A percentile compares a stretch with the other conserved stretches of the same genome.
These are phyloP conservation scores for Lodderomyces margitis DNA, from an alignment of 1,139 yeast species.

Conservation along the genomic window DNA sequence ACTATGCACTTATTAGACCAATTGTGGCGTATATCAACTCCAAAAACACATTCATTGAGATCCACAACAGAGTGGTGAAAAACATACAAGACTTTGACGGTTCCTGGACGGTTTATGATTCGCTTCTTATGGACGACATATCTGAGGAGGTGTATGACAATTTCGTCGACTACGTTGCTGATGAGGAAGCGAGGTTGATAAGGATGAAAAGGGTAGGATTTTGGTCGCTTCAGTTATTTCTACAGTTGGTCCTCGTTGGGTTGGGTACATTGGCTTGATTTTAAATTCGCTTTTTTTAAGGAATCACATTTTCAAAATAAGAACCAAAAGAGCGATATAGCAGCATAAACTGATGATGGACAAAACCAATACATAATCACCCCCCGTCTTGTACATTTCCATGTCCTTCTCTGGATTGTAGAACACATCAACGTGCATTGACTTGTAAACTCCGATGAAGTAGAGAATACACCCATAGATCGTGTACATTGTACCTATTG, in stretches of 20 bases:
- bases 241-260: constrained; percentile 80
- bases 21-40: constrained; percentile 94
- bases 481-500: constrained; percentile 53
- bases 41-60: constrained; percentile 83
- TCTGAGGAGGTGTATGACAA: constrained; percentile 89
- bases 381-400: constrained; percentile 49
- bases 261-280: constrained; percentile 49
- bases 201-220: constrained; percentile 84
- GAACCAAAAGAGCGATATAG: constrained; percentile 42
- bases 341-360: constrained; percentile 44
- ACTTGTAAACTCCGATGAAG: constrained; percentile 46
- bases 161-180: constrained; percentile 82
- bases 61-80: constrained; percentile 81
- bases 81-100: constrained; percentile 83
- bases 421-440: constrained; percentile 44
- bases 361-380: constrained; percentile 47
- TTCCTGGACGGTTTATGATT: constrained; percentile 94
- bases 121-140: constrained; percentile 86
- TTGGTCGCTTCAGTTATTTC: constrained; percentile 85
- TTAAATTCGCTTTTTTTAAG: not conserved
- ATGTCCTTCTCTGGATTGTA: constrained; percentile 41
- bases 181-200: constrained; percentile 72
- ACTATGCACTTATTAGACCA: constrained; percentile 88
- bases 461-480: constrained; percentile 50
- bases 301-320: constrained; percentile 35